Base-by-base conservation (phyloP, 1,284 basidiomycete species). In the Sporisorium exsertum region DNA sequence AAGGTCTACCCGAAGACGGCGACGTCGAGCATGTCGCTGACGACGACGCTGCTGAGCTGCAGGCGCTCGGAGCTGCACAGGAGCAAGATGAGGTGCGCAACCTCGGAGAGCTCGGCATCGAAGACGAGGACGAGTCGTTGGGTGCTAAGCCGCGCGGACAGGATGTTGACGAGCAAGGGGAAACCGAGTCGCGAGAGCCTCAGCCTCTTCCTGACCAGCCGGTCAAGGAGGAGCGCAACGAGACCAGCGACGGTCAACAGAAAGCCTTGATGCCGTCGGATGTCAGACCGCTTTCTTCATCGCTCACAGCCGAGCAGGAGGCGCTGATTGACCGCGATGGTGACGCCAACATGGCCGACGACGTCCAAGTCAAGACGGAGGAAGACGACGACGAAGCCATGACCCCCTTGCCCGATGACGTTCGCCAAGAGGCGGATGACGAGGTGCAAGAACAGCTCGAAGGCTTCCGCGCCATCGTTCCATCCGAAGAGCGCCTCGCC, bases 1-100 rank as follows among this genome's bases (percentile, higher is more conserved):
- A 91, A 50, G 81, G 79, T 12, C 52, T 82, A 53, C 77, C 81
- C 9, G 73, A 85, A 20, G 78, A 81, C 4, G 77, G 78, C 40
- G 88, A 89, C 55, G 88, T 97, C 22, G 94, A 97, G 84, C 95
- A 97, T 85, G 87, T 93, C n/a, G 90, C 89, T 22, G 90, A 92
- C 9, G 88, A 88, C 52, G 87, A 87, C 15, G 91, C 91, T 63
- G 88, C 92, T 52, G 91, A 93, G 57, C 92, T 93, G 89, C 94
- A 98, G 85, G 94, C 95, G 0, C 89, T 98, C 13, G 96, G 95
- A 6, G 91, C 93, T 1, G 92, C 95, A 0, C 70, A 81, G 37
- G 80, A 83, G 50, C 93, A 95, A 27, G 81, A 82, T 56, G 79
- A 82, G 54, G 90, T 91, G 37, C 91, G 93, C 37, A 93, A 92